Evolutionary conservation across 495 filamentous ascomycete genomes (phyloP), one percentile per base, ranked within the genome.

Genomic region (Baudoinia panamericana): DNA sequence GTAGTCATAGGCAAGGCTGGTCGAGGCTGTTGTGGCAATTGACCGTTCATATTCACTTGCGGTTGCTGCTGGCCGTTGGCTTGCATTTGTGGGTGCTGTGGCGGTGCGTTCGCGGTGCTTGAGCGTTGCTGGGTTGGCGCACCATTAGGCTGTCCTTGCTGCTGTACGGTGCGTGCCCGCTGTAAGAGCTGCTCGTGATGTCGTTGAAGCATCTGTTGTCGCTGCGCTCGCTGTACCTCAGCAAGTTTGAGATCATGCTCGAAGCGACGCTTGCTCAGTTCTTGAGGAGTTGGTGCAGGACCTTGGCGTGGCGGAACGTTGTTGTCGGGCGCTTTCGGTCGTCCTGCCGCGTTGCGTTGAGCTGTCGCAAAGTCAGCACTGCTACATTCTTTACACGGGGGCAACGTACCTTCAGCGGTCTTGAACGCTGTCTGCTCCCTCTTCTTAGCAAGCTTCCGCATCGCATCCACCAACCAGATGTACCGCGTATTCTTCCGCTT

Each of bases 391-490:
- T 25, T 27, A 26, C 19, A 36, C 2, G 15, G 18, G 32, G 11
- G 31, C 18, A 8, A 39, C 63, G 61, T 63, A 76, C 73, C 72
- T 55, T 92, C 82, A 55, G 85, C 79, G 48, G 88, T 81, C 63
- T 96, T 96, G 55, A 88, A 84, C 18, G 74, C 59, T 28, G 72
- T 70, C 4, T 78, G 79, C 64, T 97, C 90, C 28, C 85, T 70
- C 64, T 93, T 95, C 64, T 93, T 92, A 5, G 88, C 88, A 45
- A 92, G 56, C 58, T 96, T 97, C 29, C 86, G 75, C 82, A 96
- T 93, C 3, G 79, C 80, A 62, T 96, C 90, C 57, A 96, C 76
- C 38, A 96, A 65, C 15, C 80, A 80, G 41, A 96, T 68, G 52
- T 93, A 82, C 48, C 80, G 82, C 17, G 80, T 82, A 36, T 85